phyloP scores from a whole-genome alignment of 2,329 filamentous ascomycete species.

The Colletotrichum sublineola region DNA sequence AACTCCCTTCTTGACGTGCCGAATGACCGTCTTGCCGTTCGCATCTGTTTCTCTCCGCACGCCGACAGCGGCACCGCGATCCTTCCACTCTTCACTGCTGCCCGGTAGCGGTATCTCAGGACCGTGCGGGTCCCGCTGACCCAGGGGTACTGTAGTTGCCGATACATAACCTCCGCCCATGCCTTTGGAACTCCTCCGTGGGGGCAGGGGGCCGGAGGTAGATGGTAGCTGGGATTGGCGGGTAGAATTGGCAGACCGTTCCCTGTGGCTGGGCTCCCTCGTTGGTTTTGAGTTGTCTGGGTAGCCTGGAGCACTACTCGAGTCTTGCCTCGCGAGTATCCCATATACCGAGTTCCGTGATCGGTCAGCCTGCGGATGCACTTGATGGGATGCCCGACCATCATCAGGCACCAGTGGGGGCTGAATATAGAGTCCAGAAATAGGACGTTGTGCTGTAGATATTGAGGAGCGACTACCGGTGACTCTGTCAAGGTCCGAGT shows the following conservation, averaged over 20 bases:
- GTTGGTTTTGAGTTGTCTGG: conserved; percentile 70
- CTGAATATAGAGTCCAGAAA: conserved; percentile 46
- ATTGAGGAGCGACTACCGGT: conserved; percentile 19
- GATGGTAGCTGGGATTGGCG: conserved; percentile 64
- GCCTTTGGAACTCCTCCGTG: conserved; percentile 81
- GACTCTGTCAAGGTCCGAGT: conserved; percentile 30
- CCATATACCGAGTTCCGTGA: conserved; percentile 69
- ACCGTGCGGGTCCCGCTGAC: conserved; percentile 49
- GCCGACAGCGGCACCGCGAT: conserved; percentile 89
- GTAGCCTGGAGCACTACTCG: conserved; percentile 71
- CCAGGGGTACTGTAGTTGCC: conserved; percentile 60
- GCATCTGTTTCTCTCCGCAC: conserved; percentile 87
- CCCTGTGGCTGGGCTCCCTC: conserved; percentile 77
- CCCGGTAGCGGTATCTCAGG: conserved; percentile 59
- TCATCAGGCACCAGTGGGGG: conserved; percentile 36
- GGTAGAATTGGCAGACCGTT: conserved; percentile 75
- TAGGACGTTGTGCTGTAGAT: conserved; percentile 25
- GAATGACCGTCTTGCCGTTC: conserved; percentile 83
- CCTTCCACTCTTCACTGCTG: conserved; percentile 95
- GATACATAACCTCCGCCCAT: conserved; percentile 69
- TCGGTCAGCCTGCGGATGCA: conserved; percentile 69
- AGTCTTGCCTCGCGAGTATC: conserved; percentile 70
- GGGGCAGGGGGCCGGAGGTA: conserved; percentile 75
- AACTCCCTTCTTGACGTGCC: conserved; percentile 95
- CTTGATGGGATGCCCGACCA: conserved; percentile 56